phyloP scores from a whole-genome alignment of 2,329 filamentous ascomycete species.

The Magnaporthiopsis poae region DNA sequence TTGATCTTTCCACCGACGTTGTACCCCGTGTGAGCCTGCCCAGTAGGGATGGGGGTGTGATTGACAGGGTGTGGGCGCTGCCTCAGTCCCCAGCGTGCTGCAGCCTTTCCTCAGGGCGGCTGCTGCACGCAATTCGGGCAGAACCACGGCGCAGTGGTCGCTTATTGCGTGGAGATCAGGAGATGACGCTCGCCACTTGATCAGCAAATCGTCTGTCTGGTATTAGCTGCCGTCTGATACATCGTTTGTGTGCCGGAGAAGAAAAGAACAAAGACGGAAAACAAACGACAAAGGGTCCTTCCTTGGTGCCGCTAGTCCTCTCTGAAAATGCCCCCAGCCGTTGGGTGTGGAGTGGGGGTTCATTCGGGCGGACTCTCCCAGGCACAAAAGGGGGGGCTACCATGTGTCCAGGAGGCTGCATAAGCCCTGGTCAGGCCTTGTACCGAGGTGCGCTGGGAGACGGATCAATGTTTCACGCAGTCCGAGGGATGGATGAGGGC shows the following conservation, averaged over 20 bases:
- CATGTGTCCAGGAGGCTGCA: background rate
- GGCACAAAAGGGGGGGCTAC: too few relatives aligned
- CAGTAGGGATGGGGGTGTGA: too few relatives aligned
- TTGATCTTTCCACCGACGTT: background rate
- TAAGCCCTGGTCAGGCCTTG: background rate
- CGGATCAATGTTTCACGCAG: too few relatives aligned
- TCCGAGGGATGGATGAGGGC: too few relatives aligned
- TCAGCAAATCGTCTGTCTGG: background rate
- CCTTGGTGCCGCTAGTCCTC: background rate
- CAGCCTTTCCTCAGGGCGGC: too few relatives aligned
- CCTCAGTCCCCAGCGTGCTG: background rate
- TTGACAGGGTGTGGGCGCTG: background rate
- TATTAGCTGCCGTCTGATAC: background rate
- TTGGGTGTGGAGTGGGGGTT: background rate
- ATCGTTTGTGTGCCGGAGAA: background rate
- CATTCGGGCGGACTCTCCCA: background rate
- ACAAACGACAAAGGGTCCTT: background rate
- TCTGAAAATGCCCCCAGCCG: background rate
- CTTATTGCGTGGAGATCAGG: too few relatives aligned
- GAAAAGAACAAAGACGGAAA: background rate
- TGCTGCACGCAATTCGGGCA: background rate
- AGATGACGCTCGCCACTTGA: too few relatives aligned
- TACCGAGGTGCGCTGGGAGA: too few relatives aligned
- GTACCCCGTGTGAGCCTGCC: background rate
- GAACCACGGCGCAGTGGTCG: too few relatives aligned